These are phyloP conservation scores for Cladosporium phlei DNA, from an alignment of 2,329 filamentous ascomycete genomes.

Conservation along the genomic window DNA sequence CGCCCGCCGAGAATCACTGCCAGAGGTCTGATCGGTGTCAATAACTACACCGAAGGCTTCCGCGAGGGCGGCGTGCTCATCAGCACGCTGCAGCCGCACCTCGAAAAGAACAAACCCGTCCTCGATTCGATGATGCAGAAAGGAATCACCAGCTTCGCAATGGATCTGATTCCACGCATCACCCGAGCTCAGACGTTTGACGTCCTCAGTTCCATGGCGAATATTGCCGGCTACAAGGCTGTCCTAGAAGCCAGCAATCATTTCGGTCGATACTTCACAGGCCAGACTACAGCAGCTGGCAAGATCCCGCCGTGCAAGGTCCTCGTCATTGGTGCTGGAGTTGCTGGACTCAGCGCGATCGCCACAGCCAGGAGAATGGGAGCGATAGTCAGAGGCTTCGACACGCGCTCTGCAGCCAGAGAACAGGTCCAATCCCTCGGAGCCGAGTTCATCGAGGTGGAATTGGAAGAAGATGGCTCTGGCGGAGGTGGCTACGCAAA, in stretches of 20 bases:
- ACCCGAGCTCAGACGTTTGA: constrained; percentile 86
- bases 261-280: constrained; percentile 82
- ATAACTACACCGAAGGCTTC: constrained; percentile 64
- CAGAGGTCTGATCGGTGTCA: constrained; percentile 25
- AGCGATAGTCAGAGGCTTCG: constrained; percentile 84
- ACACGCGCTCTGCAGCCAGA: constrained; percentile 79
- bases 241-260: constrained; percentile 84
- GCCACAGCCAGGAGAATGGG: constrained; percentile 80
- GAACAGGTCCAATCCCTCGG: constrained; percentile 89
- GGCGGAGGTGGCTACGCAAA: constrained; percentile 83
- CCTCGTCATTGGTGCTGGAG: constrained; percentile 82
- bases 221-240: constrained; percentile 90
- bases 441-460: constrained; percentile 84
- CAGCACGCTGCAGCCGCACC: constrained; percentile 70
- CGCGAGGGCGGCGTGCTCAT: constrained; percentile 69
- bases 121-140: constrained; percentile 67
- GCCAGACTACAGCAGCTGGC: constrained; percentile 84
- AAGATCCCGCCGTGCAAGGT: constrained; percentile 89
- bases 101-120: constrained; percentile 67
- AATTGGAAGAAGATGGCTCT: constrained; percentile 76
- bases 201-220: constrained; percentile 84
- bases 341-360: constrained; percentile 83
- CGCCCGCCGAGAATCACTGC: constrained; percentile 61
- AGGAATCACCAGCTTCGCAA: constrained; percentile 74
- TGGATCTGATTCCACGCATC: constrained; percentile 90